These are phyloP conservation scores for Kluyveromyces wickerhamii DNA, from an alignment of 805 yeast species.

Conservation along the genomic window DNA sequence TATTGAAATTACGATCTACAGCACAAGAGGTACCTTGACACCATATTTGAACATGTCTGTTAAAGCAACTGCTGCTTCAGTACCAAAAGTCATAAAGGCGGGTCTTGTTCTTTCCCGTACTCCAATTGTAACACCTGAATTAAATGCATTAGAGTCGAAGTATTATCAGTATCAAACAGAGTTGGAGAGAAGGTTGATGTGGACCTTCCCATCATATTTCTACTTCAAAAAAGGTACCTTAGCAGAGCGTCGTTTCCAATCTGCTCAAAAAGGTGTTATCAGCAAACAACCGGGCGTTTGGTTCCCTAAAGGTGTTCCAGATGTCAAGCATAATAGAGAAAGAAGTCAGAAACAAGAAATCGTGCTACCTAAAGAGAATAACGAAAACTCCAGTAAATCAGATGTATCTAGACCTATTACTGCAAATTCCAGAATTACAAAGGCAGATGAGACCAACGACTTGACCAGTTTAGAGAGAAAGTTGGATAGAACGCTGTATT, in stretches of 20 bases:
- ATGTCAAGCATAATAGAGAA: slow-evolving; percentile 81
- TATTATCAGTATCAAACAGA: slow-evolving; percentile 81
- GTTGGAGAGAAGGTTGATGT: slow-evolving; percentile 83
- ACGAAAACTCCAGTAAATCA: slow-evolving; percentile 36
- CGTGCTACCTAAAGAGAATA: slow-evolving; percentile 55
- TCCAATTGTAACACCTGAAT: slow-evolving; percentile 78
- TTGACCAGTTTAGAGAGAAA: slow-evolving; percentile 65
- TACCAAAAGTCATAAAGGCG: slow-evolving; percentile 29
- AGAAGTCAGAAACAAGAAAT: slow-evolving; percentile 74
- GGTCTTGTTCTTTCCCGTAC: slow-evolving; percentile 66
- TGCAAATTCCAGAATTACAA: slow-evolving; percentile 64
- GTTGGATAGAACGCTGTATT: slow-evolving; percentile 70
- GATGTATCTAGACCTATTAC: slow-evolving; percentile 61
- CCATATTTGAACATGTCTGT: slow-evolving; percentile 2
- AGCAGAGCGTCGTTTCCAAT: slow-evolving; percentile 70
- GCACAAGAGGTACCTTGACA: no score
- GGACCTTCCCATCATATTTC: slow-evolving; percentile 94
- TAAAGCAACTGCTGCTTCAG: slow-evolving; percentile 12
- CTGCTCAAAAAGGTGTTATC: slow-evolving; percentile 69
- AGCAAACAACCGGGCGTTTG: slow-evolving; percentile 66
- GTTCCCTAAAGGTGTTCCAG: slow-evolving; percentile 80
- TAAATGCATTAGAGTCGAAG: slow-evolving; percentile 60
- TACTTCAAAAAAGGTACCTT: slow-evolving; percentile 87
- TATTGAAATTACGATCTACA: no score
- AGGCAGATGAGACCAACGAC: slow-evolving; percentile 65